A percentile compares a stretch with the other conserved stretches of the same genome.
These are phyloP conservation scores for Senna siamea DNA, from an alignment of 306 rosid species.

Conservation along the genomic window DNA sequence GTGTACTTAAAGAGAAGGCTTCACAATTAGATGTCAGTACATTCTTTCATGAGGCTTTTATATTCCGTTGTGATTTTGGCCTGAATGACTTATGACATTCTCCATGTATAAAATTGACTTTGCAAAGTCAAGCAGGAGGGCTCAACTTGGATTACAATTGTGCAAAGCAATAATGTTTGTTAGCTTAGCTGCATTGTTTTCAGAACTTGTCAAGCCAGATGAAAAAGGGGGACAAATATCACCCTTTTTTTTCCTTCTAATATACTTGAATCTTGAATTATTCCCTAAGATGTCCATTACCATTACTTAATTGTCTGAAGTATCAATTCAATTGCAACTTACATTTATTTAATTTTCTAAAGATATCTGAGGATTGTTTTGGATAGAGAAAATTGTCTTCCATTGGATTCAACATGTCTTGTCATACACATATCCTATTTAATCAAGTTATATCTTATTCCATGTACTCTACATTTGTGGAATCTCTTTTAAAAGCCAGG, in stretches of 20 bases:
- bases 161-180: conserved; percentile 6
- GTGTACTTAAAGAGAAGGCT: conserved; percentile 80
- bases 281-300: conserved; percentile 17
- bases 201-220: conserved; percentile 21
- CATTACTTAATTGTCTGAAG: not conserved
- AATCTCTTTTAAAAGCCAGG: conserved; percentile 29
- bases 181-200: conserved; percentile 20
- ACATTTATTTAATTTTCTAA: conserved; percentile 35
- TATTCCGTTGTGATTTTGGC: conserved; percentile 15
- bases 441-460: conserved; percentile 25
- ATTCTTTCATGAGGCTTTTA: conserved; percentile 25
- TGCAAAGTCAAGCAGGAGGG: conserved; percentile 29
- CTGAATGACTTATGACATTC: conserved; percentile 25
- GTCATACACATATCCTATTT: conserved; percentile 19
- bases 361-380: conserved; percentile 11
- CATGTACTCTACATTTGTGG: conserved; percentile 15
- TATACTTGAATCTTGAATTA: conserved; percentile 15
- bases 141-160: conserved; percentile 1
- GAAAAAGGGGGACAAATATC: too few species aligned
- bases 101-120: conserved; percentile 28
- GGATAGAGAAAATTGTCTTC: conserved; percentile 14
- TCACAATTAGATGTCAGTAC: conserved; percentile 70
- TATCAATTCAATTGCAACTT: not conserved
- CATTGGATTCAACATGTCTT: conserved; percentile 9
- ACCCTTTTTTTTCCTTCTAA: conserved; percentile 10